Conservation (phyloP, 139 green algal species). For the Asterochloris erici region DNA sequence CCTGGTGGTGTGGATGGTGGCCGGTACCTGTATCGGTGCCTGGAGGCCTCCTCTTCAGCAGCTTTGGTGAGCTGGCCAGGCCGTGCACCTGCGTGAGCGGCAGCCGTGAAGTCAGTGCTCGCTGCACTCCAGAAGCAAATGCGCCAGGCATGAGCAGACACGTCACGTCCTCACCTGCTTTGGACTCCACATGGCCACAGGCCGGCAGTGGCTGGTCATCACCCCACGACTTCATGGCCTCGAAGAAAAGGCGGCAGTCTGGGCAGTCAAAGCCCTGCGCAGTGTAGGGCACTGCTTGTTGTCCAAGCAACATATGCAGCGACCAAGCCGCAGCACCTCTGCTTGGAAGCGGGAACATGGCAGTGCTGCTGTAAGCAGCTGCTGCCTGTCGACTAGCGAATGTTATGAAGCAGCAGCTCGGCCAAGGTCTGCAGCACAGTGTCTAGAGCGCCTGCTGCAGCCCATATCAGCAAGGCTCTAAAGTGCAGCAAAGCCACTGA, state of each 20-base stretch:
- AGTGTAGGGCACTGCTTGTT: background rate
- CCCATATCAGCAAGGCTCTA: no score
- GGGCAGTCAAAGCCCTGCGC: conserved; percentile 36
- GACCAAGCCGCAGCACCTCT: no score
- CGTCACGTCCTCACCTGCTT: background rate
- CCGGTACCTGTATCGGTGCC: conserved; percentile 37
- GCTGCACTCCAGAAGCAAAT: background rate
- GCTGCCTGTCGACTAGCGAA: background rate
- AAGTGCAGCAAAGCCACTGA: no score
- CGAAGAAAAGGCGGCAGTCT: conserved; percentile 44
- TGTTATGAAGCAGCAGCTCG: background rate
- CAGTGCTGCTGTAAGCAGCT: no score
- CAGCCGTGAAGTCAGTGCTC: background rate
- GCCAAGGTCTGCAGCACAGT: background rate
- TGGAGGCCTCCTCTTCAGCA: conserved; percentile 28
- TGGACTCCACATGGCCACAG: conserved; percentile 6
- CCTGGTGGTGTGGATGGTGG: conserved; percentile 41
- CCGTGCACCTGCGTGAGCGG: background rate
- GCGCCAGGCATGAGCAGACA: background rate
- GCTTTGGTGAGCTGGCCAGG: background rate
- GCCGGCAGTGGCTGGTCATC: background rate
- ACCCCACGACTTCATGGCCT: conserved; percentile 39
- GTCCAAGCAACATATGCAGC: background rate
- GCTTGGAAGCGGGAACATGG: no score
- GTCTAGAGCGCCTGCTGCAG: no score